Conservation (phyloP, 257 asterid species). For the Nicotiana tomentosiformis region DNA sequence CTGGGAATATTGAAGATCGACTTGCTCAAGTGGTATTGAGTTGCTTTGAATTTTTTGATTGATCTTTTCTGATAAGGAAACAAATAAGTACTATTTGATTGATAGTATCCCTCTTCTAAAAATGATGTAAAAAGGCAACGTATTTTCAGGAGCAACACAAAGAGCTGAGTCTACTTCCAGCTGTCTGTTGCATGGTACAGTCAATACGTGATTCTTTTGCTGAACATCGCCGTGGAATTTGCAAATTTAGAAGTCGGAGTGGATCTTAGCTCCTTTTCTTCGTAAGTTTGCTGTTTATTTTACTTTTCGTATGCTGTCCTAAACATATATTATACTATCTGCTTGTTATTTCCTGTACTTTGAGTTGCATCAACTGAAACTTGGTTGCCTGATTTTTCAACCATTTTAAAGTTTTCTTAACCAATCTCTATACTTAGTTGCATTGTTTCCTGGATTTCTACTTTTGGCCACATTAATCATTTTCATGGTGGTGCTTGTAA, state of each 20-base stretch:
- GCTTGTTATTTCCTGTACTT: neutral
- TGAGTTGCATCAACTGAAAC: neutral
- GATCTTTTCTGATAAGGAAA: neutral
- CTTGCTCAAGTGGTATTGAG: conserved; percentile 59
- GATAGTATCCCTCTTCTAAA: neutral
- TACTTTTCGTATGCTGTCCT: neutral
- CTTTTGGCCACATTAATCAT: neutral
- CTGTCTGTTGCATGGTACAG: conserved; percentile 49
- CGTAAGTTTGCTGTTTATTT: neutral
- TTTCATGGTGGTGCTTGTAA: neutral
- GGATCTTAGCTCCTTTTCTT: conserved; percentile 22
- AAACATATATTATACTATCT: neutral
- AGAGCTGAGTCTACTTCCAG: conserved; percentile 42
- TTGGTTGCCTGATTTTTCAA: neutral
- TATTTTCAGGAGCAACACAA: conserved; percentile 58
- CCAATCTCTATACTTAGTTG: neutral
- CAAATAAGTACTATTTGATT: neutral
- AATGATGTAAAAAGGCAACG: neutral
- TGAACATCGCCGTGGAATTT: conserved; percentile 77
- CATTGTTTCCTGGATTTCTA: neutral
- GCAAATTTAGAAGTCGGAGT: conserved; percentile 64
- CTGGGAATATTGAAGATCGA: conserved; percentile 61
- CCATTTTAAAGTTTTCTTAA: neutral
- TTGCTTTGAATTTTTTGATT: conserved; percentile 6
- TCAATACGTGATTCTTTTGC: conserved; percentile 71